A percentile compares a stretch with the other conserved stretches of the same genome.
Evolutionary conservation across 306 rosid genomes (phyloP).

Genomic region (apple (Malus domestica)): DNA sequence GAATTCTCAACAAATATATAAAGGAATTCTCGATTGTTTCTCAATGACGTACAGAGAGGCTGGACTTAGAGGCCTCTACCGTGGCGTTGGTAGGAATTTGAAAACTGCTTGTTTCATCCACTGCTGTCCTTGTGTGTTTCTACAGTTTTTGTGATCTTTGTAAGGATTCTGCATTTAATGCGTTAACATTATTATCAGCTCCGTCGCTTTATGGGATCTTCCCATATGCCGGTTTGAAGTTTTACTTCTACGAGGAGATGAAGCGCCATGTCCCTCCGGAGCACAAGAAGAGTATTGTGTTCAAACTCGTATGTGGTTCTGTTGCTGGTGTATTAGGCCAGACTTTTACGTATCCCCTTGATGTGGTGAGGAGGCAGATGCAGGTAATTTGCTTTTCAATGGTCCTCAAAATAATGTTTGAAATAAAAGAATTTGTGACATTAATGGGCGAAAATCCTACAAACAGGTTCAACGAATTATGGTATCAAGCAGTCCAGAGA

Average conservation of each 20-base stretch:
- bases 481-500: conserved; percentile 48
- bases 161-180: conserved; percentile 14
- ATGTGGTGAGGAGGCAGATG: conserved; percentile 98
- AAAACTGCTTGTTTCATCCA: conserved; percentile 18
- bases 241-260: conserved; percentile 94
- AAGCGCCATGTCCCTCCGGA: conserved; percentile 81
- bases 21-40: conserved; percentile 83
- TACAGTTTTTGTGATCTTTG: conserved; percentile 19
- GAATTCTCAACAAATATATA: conserved; percentile 44
- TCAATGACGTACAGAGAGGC: conserved; percentile 63
- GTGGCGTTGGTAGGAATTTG: conserved; percentile 74
- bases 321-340: conserved; percentile 92
- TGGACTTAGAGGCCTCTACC: conserved; percentile 80
- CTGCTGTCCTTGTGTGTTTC: conserved; percentile 11
- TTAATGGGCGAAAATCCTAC: conserved; percentile 10
- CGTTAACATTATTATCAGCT: conserved; percentile 45
- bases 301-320: conserved; percentile 83
- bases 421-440: conserved; percentile 1
- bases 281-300: conserved; percentile 55
- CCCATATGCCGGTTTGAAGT: conserved; percentile 95
- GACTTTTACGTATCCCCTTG: conserved; percentile 93
- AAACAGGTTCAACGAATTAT: conserved; percentile 60
- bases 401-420: conserved; percentile 6
- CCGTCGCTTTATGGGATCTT: conserved; percentile 93
- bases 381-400: conserved; percentile 46